Percentiles rank a stretch among this genome's conserved stretches.
phyloP scores from a whole-genome alignment of 495 filamentous ascomycete species.

The Eremomyces bilateralis region DNA sequence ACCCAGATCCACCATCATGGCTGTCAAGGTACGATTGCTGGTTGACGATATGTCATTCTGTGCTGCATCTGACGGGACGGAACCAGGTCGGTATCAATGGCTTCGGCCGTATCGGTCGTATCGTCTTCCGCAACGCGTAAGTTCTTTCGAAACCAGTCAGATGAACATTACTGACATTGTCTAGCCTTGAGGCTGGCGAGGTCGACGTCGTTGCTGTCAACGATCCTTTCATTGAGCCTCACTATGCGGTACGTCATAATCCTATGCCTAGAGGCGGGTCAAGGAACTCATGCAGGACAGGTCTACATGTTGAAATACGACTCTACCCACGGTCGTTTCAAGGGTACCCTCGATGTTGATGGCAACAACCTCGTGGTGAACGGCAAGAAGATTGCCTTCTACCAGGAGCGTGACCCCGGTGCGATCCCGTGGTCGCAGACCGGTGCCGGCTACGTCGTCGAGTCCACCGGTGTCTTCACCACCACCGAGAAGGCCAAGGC shows the following conservation, averaged over 20 bases:
- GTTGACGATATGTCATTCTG: conserved; percentile 1
- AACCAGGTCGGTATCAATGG: conserved; percentile 94
- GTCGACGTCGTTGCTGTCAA: conserved; percentile 91
- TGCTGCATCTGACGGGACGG: too few species aligned
- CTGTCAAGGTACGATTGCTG: conserved; percentile 16
- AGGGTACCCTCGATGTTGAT: conserved; percentile 59
- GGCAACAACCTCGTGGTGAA: conserved; percentile 68
- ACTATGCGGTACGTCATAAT: conserved; percentile 65
- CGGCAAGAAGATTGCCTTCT: conserved; percentile 93
- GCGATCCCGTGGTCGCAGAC: conserved; percentile 79
- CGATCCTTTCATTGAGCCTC: conserved; percentile 96
- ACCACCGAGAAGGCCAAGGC: conserved; percentile 85
- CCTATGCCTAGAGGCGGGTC: too few species aligned
- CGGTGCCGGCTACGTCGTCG: conserved; percentile 85
- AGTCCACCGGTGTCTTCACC: conserved; percentile 99
- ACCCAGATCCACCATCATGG: conserved; percentile 15
- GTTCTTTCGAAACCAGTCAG: conserved; percentile 17
- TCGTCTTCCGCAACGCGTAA: conserved; percentile 75
- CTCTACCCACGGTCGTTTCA: conserved; percentile 89
- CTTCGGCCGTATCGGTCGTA: conserved; percentile 97
- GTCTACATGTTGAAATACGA: conserved; percentile 99
- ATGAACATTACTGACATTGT: conserved; percentile 14
- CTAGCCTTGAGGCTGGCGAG: conserved; percentile 62
- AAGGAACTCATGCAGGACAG: too few species aligned
- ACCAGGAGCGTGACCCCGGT: conserved; percentile 76